These are phyloP conservation scores for Rubia yunnanensis DNA, from an alignment of 257 asterid species.

Conservation along the genomic window DNA sequence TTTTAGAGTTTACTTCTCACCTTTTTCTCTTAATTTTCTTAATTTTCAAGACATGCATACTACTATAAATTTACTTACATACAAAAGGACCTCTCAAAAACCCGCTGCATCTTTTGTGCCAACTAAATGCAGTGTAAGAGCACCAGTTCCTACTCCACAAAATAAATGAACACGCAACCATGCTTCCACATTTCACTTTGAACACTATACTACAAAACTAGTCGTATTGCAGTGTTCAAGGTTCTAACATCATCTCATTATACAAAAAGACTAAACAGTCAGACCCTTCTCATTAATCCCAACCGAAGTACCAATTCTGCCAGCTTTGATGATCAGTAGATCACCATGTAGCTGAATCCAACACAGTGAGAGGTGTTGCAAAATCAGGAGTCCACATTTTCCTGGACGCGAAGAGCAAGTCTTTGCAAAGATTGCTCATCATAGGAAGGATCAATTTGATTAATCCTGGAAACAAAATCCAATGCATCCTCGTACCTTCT, in stretches of 20 bases:
- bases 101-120: background rate
- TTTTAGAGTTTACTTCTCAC: too few species aligned
- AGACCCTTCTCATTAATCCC: background rate
- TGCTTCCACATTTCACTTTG: background rate
- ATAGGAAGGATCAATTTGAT: conserved; percentile 37
- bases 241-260: background rate
- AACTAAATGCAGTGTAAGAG: too few species aligned
- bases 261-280: background rate
- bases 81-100: background rate
- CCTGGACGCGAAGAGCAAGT: conserved; percentile 53
- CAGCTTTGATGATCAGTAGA: background rate
- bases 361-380: background rate
- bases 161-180: background rate
- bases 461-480: conserved; percentile 56
- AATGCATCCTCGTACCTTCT: conserved; percentile 53
- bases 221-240: background rate
- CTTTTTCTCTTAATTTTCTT: too few species aligned
- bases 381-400: conserved; percentile 51
- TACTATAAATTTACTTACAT: too few species aligned
- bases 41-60: too few species aligned
- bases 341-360: background rate
- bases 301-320: background rate
- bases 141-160: too few species aligned
- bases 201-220: too few species aligned
- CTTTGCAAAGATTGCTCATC: conserved; percentile 50